phyloP scores from a whole-genome alignment of 345 rosid genomes.

The Brassica incana region DNA sequence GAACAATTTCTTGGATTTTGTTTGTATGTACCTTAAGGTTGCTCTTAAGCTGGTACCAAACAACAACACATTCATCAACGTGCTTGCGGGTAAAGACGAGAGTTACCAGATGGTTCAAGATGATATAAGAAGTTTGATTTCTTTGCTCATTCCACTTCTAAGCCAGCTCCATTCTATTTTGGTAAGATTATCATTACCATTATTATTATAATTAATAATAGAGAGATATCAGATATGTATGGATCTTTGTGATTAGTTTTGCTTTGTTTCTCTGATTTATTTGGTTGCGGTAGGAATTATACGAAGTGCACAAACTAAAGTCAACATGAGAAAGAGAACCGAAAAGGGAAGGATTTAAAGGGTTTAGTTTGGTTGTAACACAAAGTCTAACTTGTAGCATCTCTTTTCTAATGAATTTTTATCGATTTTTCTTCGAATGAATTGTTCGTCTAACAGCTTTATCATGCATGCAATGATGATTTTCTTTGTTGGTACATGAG shows the following conservation, averaged over 20 bases:
- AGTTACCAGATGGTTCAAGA: slow-evolving; percentile 47
- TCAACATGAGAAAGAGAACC: slow-evolving; percentile 29
- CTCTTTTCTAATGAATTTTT: slow-evolving; percentile 16
- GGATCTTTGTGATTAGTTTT: background rate
- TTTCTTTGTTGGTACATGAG: background rate
- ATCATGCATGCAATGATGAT: background rate
- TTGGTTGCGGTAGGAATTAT: slow-evolving; percentile 25
- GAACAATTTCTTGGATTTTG: background rate
- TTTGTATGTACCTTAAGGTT: slow-evolving; percentile 48
- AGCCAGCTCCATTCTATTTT: slow-evolving; percentile 66
- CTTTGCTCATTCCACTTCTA: slow-evolving; percentile 57
- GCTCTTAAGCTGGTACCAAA: slow-evolving; percentile 80
- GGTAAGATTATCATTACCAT: slow-evolving; percentile 41
- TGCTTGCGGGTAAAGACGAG: slow-evolving; percentile 60
- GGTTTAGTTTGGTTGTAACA: slow-evolving; percentile 32
- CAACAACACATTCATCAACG: slow-evolving; percentile 56
- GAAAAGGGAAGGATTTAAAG: background rate
- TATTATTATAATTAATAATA: too few relatives aligned
- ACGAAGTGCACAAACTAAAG: slow-evolving; percentile 38
- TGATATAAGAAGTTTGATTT: slow-evolving; percentile 55
- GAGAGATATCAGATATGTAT: too few relatives aligned
- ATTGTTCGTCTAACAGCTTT: background rate
- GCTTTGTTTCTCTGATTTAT: background rate
- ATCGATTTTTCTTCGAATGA: background rate
- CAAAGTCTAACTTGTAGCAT: slow-evolving; percentile 32